Evolutionary conservation across 106 monocot genomes (phyloP), one percentile per base, ranked within the genome.

Genomic region (Phalaenopsis equestris): DNA sequence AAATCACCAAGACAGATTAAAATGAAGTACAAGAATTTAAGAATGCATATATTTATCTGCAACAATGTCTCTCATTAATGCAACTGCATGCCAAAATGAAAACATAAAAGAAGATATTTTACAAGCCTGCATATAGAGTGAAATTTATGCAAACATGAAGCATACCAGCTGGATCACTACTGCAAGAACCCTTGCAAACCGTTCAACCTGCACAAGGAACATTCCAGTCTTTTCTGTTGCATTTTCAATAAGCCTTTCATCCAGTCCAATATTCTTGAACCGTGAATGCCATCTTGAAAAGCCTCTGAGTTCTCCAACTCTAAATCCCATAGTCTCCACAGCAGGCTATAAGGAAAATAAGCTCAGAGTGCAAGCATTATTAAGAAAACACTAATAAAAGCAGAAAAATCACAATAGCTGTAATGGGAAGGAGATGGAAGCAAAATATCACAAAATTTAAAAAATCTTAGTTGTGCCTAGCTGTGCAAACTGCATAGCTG

Each of bases 201-300:
- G 86, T 82, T 95, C 92, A 58, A 93, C 87, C 87, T 99, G 95
- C 36, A 99, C 88, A 80, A 93, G 90, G 57, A 95, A 81, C 91
- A 99, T 94, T 73, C 93, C 95, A 83, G 88, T 82, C 73, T 80
- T 91, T 81, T 99, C 99, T 75, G 88, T 88, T 52, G 93, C 91
- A 76, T 77, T 78, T 80, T 88, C 81, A 77, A 95, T 87, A 84
- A 91, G 90, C 75, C 87, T 88, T 80, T 91, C 95, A 82, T 91
- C 86, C 52, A 99, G 73, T 80, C 99, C 99, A 70, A 99, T 86
- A 88, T 52, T 86, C 41, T 86, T 78, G 91, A 84, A 99, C 52
- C 92, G 84, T 77, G 89, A 82, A 73, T 85, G 93, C 95, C 99
- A 99, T 90, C 89, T 89, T 87, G 99, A 89, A 84, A 99, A 87